phyloP scores from a whole-genome alignment of 306 rosid genomes.

The Ziziphus jujuba region DNA sequence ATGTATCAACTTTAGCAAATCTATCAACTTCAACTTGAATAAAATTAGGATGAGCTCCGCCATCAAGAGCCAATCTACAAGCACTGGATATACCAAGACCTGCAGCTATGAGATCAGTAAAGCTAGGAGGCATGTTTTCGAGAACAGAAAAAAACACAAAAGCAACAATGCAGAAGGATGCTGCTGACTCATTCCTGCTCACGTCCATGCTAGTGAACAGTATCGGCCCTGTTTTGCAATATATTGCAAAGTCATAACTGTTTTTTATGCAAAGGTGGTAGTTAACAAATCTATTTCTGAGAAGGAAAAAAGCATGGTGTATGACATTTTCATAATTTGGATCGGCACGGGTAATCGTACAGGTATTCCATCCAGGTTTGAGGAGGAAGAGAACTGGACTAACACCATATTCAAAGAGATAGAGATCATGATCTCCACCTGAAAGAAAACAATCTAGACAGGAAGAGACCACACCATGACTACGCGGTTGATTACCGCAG shows the following conservation, averaged over 20 bases:
- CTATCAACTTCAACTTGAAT: constrained; percentile 54
- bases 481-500: constrained; percentile 44
- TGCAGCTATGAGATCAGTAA: constrained; percentile 33
- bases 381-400: constrained; percentile 43
- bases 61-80: constrained; percentile 50
- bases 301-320: constrained; percentile 58
- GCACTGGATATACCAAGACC: constrained; percentile 47
- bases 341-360: constrained; percentile 61
- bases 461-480: constrained; percentile 54
- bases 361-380: constrained; percentile 74
- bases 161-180: constrained; percentile 49
- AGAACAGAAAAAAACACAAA: constrained; percentile 38
- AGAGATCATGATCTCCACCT: constrained; percentile 51
- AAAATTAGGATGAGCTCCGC: constrained; percentile 52
- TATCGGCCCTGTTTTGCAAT: constrained; percentile 81
- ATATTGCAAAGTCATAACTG: constrained; percentile 79
- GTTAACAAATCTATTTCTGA: constrained; percentile 61
- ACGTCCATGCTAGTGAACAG: constrained; percentile 28
- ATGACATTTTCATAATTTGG: constrained; percentile 42
- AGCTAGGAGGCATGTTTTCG: constrained; percentile 27
- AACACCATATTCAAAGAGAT: constrained; percentile 61
- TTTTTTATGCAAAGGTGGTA: constrained; percentile 61
- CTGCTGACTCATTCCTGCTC: constrained; percentile 66
- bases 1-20: no score
- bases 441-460: constrained; percentile 68